phyloP scores from a whole-genome alignment of 768 basidiomycete genomes.

The Gymnopilus dilepis region DNA sequence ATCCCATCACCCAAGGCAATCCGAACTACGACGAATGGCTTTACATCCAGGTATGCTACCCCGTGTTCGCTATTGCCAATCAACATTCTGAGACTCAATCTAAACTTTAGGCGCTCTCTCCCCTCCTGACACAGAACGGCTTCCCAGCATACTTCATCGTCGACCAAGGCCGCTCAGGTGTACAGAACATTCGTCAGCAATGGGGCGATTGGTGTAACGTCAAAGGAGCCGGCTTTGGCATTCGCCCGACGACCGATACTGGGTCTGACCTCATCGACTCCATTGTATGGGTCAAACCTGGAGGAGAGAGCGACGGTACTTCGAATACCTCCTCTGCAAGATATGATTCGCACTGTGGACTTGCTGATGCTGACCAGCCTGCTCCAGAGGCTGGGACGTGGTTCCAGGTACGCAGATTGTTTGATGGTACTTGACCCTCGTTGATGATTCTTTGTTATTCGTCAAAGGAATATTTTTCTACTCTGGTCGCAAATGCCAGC shows the following conservation, averaged over 20 bases:
- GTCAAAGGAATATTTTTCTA: neutral
- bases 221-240: neutral
- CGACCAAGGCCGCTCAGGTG: constrained; percentile 69
- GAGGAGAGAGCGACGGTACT: constrained; percentile 43
- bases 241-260: constrained; percentile 25
- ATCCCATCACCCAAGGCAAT: constrained; percentile 65
- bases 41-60: constrained; percentile 47
- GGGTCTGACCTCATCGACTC: constrained; percentile 36
- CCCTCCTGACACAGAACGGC: constrained; percentile 45
- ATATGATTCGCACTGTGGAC: constrained; percentile 32
- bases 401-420: constrained; percentile 24
- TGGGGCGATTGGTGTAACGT: constrained; percentile 38
- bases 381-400: constrained; percentile 41
- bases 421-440: neutral
- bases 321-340: constrained; percentile 32
- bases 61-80: too few relatives aligned
- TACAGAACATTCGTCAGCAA: constrained; percentile 61
- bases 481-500: constrained; percentile 1
- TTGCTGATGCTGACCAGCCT: constrained; percentile 29
- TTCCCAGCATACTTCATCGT: constrained; percentile 70
- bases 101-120: constrained; percentile 48
- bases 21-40: constrained; percentile 65
- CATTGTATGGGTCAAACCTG: constrained; percentile 46
- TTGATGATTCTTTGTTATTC: neutral
- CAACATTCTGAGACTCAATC: too few relatives aligned